These are phyloP conservation scores for Neurospora sp. DNA, from an alignment of 495 filamentous ascomycete species.

Conservation along the genomic window DNA sequence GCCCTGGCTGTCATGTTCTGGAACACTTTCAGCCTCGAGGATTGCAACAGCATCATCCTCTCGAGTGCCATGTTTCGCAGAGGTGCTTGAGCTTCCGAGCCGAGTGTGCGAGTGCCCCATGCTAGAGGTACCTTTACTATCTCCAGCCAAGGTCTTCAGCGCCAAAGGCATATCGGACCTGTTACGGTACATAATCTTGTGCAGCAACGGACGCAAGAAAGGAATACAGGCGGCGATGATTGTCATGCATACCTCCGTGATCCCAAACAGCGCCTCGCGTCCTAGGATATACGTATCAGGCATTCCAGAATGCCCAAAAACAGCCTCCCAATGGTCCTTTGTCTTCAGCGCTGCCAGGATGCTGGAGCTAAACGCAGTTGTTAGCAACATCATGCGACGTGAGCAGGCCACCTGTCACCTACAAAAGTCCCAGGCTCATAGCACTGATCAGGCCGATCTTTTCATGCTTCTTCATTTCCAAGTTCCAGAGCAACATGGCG, in stretches of 20 bases:
- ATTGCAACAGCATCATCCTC: not conserved
- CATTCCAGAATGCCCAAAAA: not conserved
- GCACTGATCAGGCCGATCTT: not conserved
- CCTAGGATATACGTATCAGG: not conserved
- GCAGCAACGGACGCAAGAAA: not conserved
- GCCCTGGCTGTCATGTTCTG: not conserved
- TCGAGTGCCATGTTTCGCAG: not conserved
- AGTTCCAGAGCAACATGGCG: not conserved
- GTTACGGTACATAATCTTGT: not conserved
- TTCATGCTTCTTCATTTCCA: not conserved
- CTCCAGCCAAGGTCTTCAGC: not conserved
- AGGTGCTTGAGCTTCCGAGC: not conserved
- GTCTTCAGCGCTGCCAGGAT: not conserved
- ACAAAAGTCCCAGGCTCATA: not conserved
- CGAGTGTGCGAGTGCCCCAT: not conserved
- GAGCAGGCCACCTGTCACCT: not conserved
- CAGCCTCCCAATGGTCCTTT: not conserved
- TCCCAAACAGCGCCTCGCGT: not conserved
- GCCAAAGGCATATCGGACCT: not conserved
- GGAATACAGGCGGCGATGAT: not conserved
- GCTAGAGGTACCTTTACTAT: not conserved
- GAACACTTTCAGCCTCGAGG: not conserved
- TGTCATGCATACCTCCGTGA: not conserved
- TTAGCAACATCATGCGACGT: not conserved
- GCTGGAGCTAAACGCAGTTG: not conserved